These are phyloP conservation scores for Microbotryum saponariae DNA, from an alignment of 1,284 basidiomycete genomes.

Conservation along the genomic window DNA sequence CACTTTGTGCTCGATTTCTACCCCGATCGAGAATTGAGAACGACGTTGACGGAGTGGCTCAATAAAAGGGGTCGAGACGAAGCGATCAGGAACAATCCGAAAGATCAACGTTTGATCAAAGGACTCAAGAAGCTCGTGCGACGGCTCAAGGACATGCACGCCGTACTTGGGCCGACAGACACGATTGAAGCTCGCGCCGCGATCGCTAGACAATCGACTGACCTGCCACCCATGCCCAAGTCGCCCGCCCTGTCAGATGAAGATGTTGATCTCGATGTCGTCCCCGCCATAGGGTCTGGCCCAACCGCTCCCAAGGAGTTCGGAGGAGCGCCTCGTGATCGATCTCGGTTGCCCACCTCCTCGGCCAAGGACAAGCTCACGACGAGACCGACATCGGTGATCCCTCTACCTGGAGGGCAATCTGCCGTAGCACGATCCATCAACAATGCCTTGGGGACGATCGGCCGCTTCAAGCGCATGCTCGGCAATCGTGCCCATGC, in stretches of 20 bases:
- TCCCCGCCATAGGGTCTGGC: background rate
- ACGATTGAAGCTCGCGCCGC: background rate
- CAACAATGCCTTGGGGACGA: slow-evolving; percentile 33
- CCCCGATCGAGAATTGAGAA: slow-evolving; percentile 64
- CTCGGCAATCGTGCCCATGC: slow-evolving; percentile 17
- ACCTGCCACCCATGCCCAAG: background rate
- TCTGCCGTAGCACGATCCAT: slow-evolving; percentile 31
- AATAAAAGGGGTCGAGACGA: slow-evolving; percentile 65
- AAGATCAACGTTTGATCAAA: slow-evolving; percentile 65
- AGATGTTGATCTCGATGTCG: slow-evolving; percentile 29
- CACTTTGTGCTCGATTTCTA: slow-evolving; percentile 80
- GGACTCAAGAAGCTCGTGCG: slow-evolving; percentile 70
- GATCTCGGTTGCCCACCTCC: too few relatives aligned
- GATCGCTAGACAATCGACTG: too few relatives aligned
- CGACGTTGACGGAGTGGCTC: slow-evolving; percentile 64
- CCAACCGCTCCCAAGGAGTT: too few relatives aligned
- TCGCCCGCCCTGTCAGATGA: slow-evolving; percentile 21
- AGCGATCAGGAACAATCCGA: slow-evolving; percentile 55
- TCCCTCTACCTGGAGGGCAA: too few relatives aligned
- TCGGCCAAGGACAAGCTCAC: too few relatives aligned
- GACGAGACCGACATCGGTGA: too few relatives aligned
- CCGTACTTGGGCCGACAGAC: slow-evolving; percentile 8
- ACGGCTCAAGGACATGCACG: slow-evolving; percentile 59
- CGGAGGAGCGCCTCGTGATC: too few relatives aligned
- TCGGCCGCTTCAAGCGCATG: slow-evolving; percentile 36